phyloP scores from a whole-genome alignment of 2,329 filamentous ascomycete species.

The Dendrostoma leiphaemia region DNA sequence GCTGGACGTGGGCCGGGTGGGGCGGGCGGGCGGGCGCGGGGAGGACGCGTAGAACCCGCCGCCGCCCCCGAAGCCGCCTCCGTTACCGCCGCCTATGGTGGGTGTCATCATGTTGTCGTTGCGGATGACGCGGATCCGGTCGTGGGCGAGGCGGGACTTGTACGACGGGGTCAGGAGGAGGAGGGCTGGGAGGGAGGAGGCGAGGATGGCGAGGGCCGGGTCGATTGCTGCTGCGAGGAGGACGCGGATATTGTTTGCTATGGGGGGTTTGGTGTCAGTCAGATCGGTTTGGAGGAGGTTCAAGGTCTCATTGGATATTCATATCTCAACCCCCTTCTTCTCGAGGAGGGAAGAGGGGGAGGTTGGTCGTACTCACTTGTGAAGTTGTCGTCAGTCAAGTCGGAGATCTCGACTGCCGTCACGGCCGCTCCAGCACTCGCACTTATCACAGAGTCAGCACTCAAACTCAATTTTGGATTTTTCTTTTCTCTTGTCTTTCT shows the following conservation, averaged over 20 bases:
- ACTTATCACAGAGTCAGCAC: not conserved
- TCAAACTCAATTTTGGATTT: not conserved
- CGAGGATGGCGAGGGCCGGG: slow-evolving; percentile 7
- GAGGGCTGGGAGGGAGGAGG: slow-evolving; percentile 2
- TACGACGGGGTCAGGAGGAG: slow-evolving; percentile 1
- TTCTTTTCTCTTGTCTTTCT: too few relatives aligned
- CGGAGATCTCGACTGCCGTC: slow-evolving; percentile 1
- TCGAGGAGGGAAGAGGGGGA: not conserved
- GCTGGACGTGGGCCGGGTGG: not conserved
- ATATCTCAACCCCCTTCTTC: too few relatives aligned
- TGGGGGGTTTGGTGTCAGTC: not conserved
- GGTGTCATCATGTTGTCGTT: not conserved
- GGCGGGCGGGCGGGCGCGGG: not conserved
- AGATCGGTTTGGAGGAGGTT: not conserved
- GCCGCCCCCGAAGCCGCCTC: not conserved
- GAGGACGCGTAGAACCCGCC: too few relatives aligned
- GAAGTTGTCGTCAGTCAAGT: slow-evolving; percentile 7
- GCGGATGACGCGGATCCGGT: slow-evolving; percentile 1
- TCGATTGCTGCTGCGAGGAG: slow-evolving; percentile 7
- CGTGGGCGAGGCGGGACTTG: not conserved
- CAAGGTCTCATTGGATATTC: too few relatives aligned
- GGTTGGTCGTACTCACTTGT: not conserved
- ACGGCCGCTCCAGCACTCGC: slow-evolving; percentile 2
- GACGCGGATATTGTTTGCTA: not conserved
- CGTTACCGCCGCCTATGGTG: not conserved